Evolutionary conservation across 352 stramenopile species (phyloP).

Genomic region (Elongisporangium prolatum): DNA sequence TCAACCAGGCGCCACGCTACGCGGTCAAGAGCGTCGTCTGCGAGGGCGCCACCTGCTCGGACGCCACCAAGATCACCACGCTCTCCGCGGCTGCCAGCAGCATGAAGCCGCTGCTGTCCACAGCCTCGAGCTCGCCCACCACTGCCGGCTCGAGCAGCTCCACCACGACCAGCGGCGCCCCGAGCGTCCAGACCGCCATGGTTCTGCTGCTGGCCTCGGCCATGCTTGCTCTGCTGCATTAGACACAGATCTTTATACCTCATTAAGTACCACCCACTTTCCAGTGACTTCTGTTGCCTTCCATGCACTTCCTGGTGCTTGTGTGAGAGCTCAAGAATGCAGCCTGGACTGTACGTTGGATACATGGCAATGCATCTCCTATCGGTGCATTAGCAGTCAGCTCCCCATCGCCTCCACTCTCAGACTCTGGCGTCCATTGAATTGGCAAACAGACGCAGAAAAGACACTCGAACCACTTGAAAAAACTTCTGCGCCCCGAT

Average conservation of each 20-base stretch:
- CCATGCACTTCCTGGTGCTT: no score
- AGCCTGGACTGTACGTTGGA: no score
- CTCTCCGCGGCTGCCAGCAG: slow-evolving; percentile 41
- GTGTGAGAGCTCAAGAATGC: no score
- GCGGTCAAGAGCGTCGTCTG: slow-evolving; percentile 59
- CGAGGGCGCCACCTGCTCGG: slow-evolving; percentile 37
- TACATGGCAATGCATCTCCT: no score
- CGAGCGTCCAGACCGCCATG: background rate
- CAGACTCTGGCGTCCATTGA: background rate
- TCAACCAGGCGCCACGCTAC: slow-evolving; percentile 47
- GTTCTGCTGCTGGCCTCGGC: background rate
- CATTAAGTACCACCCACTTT: background rate
- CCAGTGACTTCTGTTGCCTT: background rate
- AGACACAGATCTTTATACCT: background rate
- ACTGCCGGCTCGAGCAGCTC: background rate
- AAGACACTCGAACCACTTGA: slow-evolving; percentile 45
- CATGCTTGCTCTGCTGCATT: background rate
- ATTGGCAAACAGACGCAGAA: background rate
- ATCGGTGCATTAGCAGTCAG: no score
- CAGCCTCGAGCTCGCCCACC: background rate
- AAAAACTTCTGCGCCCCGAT: slow-evolving; percentile 24
- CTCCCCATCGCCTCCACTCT: no score
- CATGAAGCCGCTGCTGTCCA: background rate
- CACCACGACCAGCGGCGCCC: background rate
- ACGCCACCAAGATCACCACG: slow-evolving; percentile 52